Evolutionary conservation across 225 moss, liverwort and hornwort genomes (phyloP), one percentile per base, ranked within the genome.

Genomic region (Bryum argenteum): DNA sequence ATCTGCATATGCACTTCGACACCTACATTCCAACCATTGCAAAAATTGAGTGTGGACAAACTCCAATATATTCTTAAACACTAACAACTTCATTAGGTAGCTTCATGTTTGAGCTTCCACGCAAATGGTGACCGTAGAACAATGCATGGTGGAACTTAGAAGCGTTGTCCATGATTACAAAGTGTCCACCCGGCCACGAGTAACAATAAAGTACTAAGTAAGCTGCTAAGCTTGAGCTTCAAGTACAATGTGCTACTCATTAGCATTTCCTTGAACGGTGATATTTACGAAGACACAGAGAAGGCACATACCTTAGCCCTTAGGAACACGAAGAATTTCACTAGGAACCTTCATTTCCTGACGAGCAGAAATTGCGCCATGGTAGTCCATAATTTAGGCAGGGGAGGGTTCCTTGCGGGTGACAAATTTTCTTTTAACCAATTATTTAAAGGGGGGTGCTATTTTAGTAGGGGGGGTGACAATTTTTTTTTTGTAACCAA

Each of bases 151-250:
- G 93, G 72, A 97, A 94, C 50, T 67, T 64, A 23, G 86, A 86
- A 54, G 92, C 90, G 53, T 97, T 94, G 73, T 94, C 94, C 88
- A 97, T 79, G 58, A 97, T 91, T 19, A 94, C 94, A 4, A 94
- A 97, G 69, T 97, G 97, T 60, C 97, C 97, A 66, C 78, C 70
- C 97, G 94, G 93, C 78, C 59, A 70, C 54, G 12, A 71, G 20
- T 17, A 61, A 45, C 19, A 38, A 20, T 40, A 17, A 69, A n/a
- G 18, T 61, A 2, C n/a, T n/a, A n/a, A n/a, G n/a, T n/a, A n/a
- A n/a, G n/a, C n/a, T n/a, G n/a, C n/a, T n/a, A n/a, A n/a, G n/a
- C n/a, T n/a, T n/a, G n/a, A 72, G 54, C 39, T 11, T 9, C 7
- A n/a, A 11, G 17, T 44, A n/a, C n/a, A n/a, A n/a, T n/a, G n/a